A percentile compares a stretch with the other conserved stretches of the same genome.
phyloP scores from a whole-genome alignment of 129 eudicot genomes.

The Escallonia rubra region DNA sequence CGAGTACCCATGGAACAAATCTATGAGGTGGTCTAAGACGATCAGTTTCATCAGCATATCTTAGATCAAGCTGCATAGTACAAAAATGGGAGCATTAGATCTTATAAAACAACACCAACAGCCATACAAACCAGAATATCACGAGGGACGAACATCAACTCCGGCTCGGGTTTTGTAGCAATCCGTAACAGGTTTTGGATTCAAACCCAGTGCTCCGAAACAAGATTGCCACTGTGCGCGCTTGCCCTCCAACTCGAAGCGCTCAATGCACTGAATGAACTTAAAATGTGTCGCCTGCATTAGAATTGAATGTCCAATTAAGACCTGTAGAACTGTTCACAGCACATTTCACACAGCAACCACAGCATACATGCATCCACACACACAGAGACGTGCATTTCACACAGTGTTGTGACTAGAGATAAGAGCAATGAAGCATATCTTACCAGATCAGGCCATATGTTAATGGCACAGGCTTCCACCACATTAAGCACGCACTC shows the following conservation, averaged over 20 bases:
- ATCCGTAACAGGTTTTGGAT: slow-evolving; percentile 47
- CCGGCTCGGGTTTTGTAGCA: slow-evolving; percentile 67
- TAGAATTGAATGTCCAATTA: background rate
- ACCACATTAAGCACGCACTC: slow-evolving; percentile 67
- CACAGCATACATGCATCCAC: no score
- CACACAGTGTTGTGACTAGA: no score
- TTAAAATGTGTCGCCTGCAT: slow-evolving; percentile 51
- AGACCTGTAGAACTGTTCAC: no score
- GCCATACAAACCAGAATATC: no score
- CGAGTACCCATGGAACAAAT: slow-evolving; percentile 95
- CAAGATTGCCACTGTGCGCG: slow-evolving; percentile 70
- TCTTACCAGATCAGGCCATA: slow-evolving; percentile 59
- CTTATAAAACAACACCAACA: no score
- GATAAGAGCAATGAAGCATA: background rate
- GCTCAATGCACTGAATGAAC: slow-evolving; percentile 69
- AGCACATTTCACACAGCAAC: no score
- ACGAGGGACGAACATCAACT: slow-evolving; percentile 35
- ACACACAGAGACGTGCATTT: no score
- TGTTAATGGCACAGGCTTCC: slow-evolving; percentile 73
- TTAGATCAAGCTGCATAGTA: slow-evolving; percentile 56
- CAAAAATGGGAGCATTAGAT: no score
- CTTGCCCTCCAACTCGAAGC: slow-evolving; percentile 46
- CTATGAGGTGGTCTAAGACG: slow-evolving; percentile 68
- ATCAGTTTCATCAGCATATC: slow-evolving; percentile 60
- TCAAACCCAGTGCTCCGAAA: slow-evolving; percentile 29